Base-by-base conservation (phyloP, 2,329 filamentous ascomycete species). In the Elsinoe perseae region DNA sequence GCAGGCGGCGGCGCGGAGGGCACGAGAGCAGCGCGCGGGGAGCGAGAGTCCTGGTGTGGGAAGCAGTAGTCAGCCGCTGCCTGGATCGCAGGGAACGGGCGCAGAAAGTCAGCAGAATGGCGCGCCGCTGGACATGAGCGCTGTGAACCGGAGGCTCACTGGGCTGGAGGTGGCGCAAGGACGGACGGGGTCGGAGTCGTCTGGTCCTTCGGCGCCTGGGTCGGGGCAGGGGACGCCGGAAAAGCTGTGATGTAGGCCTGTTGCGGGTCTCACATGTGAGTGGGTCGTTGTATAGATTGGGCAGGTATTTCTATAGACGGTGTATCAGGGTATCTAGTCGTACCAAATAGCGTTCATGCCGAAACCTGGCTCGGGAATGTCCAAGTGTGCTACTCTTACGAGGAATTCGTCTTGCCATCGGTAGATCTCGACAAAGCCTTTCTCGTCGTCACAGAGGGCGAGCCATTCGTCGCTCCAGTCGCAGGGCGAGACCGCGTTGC, bases 281-380 rank as follows among this genome's bases (percentile, higher is more conserved):
- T n/a, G 28, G 28, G 28, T 30, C 6, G 28, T 30, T 5, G 28
- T 30, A 14, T 36, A 36, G 5, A 36, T 6, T 36, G 16, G 32
- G 14, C 32, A 12, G 27, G 20, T 16, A 6, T 14, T 50, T 50
- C 28, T 25, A 25, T 50, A 25, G 25, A 6, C 5, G 14, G 25
- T 28, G 27, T 50, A 28, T 32, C 14, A 9, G 25, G 14, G 12
- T 34, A 34, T 50, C 66, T 65, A 89, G 72, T 95, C 86, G 70
- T 93, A 93, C 89, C 89, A 95, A 61, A 95, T 90, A n/a, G 89
- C 89, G 72, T 95, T 95, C 89, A 95, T 95, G 1, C 89, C 89
- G 69, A 95, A 95, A 1, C 89, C 89, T n/a, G 87, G 87, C 74
- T 95, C 89, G 4, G 84, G 83, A 34, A 95, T 84, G 63, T 88